Conservation (phyloP, 2,329 filamentous ascomycete genomes). For the Fusarium pseudocircinatum region DNA sequence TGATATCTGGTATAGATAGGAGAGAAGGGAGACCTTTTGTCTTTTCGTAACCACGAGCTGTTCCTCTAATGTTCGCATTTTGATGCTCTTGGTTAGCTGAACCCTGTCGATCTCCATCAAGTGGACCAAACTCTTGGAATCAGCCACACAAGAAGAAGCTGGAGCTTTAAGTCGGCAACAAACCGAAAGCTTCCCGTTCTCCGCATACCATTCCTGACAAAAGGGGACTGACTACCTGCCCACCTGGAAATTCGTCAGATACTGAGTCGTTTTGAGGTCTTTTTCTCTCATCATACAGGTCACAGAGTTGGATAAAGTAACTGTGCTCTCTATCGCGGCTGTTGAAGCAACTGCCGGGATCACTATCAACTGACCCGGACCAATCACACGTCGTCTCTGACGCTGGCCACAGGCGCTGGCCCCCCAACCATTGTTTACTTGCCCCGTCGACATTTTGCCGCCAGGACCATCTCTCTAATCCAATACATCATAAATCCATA, state of each 20-base stretch:
- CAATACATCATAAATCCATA: conserved; percentile 19
- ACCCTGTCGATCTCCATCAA: conserved; percentile 25
- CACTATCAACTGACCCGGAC: conserved; percentile 8
- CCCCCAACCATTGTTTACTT: conserved; percentile 33
- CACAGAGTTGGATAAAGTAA: not conserved
- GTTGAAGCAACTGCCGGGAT: conserved; percentile 11
- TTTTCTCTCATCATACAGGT: not conserved
- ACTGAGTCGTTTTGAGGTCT: not conserved
- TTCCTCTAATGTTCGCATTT: not conserved
- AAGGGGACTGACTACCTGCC: not conserved
- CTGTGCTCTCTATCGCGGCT: not conserved
- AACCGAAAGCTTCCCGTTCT: conserved; percentile 7
- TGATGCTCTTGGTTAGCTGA: conserved; percentile 5
- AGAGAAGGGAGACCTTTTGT: not conserved
- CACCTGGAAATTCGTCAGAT: not conserved
- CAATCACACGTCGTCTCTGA: conserved; percentile 12
- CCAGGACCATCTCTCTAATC: not conserved
- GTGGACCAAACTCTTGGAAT: conserved; percentile 20
- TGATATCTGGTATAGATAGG: not conserved
- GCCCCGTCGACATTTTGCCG: conserved; percentile 10
- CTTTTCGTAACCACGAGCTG: not conserved
- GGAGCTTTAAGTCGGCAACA: conserved; percentile 13
- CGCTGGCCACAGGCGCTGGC: conserved; percentile 28
- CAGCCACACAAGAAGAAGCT: conserved; percentile 20
- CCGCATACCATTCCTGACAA: not conserved